phyloP scores from a whole-genome alignment of 305 asterid species.

The Fraxinus sp. region DNA sequence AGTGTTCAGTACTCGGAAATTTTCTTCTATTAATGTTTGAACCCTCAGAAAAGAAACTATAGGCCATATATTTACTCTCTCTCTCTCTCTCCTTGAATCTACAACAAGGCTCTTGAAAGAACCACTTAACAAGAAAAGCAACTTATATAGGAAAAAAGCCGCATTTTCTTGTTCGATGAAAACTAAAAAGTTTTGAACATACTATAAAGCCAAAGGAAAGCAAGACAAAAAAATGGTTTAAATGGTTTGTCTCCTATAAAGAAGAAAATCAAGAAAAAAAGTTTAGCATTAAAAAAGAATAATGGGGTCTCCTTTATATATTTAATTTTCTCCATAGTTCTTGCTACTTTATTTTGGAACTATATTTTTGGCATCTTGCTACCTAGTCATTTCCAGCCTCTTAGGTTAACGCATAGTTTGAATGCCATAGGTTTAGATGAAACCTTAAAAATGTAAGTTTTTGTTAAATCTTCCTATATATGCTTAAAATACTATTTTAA shows the following conservation, averaged over 20 bases:
- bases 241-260: conserved; percentile 27
- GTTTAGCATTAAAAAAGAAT: not conserved
- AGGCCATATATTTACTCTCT: conserved; percentile 36
- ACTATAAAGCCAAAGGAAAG: not conserved
- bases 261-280: conserved; percentile 7
- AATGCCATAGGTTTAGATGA: not conserved
- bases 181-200: conserved; percentile 28
- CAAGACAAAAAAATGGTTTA: not conserved
- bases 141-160: conserved; percentile 28
- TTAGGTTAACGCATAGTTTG: not conserved
- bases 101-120: conserved; percentile 61
- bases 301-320: not conserved
- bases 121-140: conserved; percentile 39
- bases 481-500: not conserved
- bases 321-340: not conserved
- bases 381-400: not conserved
- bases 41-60: conserved; percentile 27
- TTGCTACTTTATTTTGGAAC: conserved; percentile 19
- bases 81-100: conserved; percentile 12
- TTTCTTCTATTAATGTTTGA: conserved; percentile 19
- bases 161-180: conserved; percentile 41
- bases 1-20: conserved; percentile 7
- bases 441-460: not conserved
- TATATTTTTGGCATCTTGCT: conserved; percentile 13
- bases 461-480: not conserved